Conservation (phyloP, 352 stramenopile species). For the Halophytophthora polymorphica region DNA sequence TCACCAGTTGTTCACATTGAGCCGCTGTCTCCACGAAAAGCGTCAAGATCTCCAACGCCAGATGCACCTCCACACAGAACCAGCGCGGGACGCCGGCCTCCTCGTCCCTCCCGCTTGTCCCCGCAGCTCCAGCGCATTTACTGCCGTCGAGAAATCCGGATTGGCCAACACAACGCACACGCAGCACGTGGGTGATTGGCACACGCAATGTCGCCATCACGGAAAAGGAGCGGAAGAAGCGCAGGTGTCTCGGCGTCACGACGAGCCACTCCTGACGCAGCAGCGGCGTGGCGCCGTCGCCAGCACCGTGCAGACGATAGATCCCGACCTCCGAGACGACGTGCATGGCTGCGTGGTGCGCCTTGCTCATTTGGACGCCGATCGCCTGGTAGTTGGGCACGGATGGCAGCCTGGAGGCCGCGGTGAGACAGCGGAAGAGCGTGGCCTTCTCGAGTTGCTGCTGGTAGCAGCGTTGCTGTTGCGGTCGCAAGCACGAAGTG, state of each 20-base stretch:
- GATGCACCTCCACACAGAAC: constrained; percentile 56
- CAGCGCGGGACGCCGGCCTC: constrained; percentile 23
- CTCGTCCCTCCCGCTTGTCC: background rate
- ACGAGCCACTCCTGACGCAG: constrained; percentile 77
- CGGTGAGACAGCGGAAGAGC: constrained; percentile 62
- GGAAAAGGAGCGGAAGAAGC: constrained; percentile 70
- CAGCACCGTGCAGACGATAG: constrained; percentile 45
- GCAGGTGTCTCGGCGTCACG: constrained; percentile 49
- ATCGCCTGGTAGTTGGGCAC: constrained; percentile 50
- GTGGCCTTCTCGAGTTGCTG: constrained; percentile 44
- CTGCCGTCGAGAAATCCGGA: constrained; percentile 14
- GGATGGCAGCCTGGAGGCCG: constrained; percentile 34
- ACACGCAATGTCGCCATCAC: constrained; percentile 39
- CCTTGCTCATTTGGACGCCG: constrained; percentile 51
- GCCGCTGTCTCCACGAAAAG: constrained; percentile 49
- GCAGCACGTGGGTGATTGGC: constrained; percentile 42
- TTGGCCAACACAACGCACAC: constrained; percentile 32
- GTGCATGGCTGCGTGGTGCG: constrained; percentile 48
- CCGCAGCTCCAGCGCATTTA: constrained; percentile 1
- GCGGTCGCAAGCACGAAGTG: constrained; percentile 7
- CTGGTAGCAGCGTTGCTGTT: constrained; percentile 22
- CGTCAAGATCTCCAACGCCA: constrained; percentile 52
- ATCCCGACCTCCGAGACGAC: constrained; percentile 58
- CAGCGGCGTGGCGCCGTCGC: constrained; percentile 30
- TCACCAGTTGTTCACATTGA: constrained; percentile 21